Evolutionary conservation across 177 flowering plant genomes (phyloP).

Genomic region (Vitis hybrid): DNA sequence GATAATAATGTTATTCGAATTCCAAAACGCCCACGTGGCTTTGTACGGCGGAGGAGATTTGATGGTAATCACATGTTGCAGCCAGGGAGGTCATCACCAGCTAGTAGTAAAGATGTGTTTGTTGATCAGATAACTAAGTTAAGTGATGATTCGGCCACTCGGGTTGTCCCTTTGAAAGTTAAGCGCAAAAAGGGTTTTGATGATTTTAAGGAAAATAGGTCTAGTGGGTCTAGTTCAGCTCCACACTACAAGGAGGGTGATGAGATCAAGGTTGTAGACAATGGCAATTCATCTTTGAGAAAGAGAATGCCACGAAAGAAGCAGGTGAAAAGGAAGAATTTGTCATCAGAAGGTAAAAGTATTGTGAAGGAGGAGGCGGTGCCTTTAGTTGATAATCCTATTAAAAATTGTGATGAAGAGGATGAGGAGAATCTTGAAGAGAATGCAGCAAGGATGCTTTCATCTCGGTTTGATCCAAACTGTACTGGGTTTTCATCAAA

Average conservation of each 20-base stretch:
- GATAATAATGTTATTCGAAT: slow-evolving; percentile 38
- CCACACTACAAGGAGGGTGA: slow-evolving; percentile 25
- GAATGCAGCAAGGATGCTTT: slow-evolving; percentile 99
- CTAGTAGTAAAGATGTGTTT: slow-evolving; percentile 12
- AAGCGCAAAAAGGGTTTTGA: slow-evolving; percentile 24
- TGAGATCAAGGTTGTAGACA: slow-evolving; percentile 17
- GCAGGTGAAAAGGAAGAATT: slow-evolving; percentile 31
- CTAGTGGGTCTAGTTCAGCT: slow-evolving; percentile 22
- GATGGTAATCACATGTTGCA: slow-evolving; percentile 26
- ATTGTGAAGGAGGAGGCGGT: slow-evolving; percentile 21
- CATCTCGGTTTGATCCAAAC: slow-evolving; percentile 91
- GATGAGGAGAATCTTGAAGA: slow-evolving; percentile 94
- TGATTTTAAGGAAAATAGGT: slow-evolving; percentile 36
- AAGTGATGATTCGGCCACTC: slow-evolving; percentile 18
- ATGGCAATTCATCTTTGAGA: slow-evolving; percentile 24
- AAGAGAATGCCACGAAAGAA: slow-evolving; percentile 29
- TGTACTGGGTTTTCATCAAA: slow-evolving; percentile 64
- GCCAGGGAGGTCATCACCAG: slow-evolving; percentile 13
- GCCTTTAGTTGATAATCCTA: slow-evolving; percentile 16
- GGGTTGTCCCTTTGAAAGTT: slow-evolving; percentile 17
- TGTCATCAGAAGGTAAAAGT: slow-evolving; percentile 8
- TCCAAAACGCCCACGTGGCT: slow-evolving; percentile 60
- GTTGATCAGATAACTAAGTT: slow-evolving; percentile 28
- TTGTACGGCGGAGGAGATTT: slow-evolving; percentile 48
- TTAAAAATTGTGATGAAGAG: slow-evolving; percentile 30